A percentile compares a stretch with the other conserved stretches of the same genome.
These are phyloP conservation scores for Oxytropis ochrocephala DNA, from an alignment of 306 rosid genomes.

Conservation along the genomic window DNA sequence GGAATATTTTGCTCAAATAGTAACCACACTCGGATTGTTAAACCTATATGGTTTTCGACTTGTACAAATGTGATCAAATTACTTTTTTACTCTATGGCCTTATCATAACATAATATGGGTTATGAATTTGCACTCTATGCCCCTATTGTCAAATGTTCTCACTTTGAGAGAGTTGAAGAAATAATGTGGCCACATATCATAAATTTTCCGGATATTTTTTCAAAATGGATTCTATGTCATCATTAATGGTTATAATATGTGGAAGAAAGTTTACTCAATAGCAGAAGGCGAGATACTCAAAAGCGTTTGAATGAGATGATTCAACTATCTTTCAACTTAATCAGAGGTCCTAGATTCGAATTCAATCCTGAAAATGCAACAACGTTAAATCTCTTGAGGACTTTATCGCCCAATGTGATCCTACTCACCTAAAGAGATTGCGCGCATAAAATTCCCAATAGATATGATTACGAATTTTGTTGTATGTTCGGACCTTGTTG, in stretches of 20 bases:
- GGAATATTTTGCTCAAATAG: constrained; percentile 17
- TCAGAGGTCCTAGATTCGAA: no score
- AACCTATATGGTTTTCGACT: neutral
- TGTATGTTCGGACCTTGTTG: no score
- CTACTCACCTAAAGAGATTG: no score
- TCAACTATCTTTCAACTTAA: no score
- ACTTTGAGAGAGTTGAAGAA: constrained; percentile 31
- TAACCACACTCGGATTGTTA: neutral
- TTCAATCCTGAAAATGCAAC: no score
- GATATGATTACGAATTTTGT: no score
- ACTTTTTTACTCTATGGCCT: constrained; percentile 21
- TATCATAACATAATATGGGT: constrained; percentile 1
- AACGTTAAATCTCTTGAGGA: no score
- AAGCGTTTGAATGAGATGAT: no score
- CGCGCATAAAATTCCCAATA: no score
- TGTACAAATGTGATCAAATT: constrained; percentile 1
- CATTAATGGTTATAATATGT: neutral
- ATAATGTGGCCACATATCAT: neutral
- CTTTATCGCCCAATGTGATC: no score
- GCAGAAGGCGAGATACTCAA: no score
- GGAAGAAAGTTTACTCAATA: no score
- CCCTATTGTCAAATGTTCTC: neutral
- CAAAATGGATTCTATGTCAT: neutral
- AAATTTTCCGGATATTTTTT: neutral
- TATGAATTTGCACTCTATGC: constrained; percentile 6